These are phyloP conservation scores for Cicer judaicum DNA, from an alignment of 306 rosid species.

Conservation along the genomic window DNA sequence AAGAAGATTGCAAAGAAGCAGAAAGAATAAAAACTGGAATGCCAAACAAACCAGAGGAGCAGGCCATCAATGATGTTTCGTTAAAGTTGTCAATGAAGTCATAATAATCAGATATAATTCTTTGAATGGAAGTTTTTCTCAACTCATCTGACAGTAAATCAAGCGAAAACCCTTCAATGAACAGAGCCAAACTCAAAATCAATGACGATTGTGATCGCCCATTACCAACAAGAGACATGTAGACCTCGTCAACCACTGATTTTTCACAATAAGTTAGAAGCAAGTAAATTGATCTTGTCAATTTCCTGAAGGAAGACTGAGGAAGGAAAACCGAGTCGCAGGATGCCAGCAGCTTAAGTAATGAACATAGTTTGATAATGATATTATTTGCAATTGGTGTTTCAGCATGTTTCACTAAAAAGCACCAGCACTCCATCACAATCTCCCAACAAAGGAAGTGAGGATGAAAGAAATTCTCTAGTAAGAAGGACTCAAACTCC, in stretches of 20 bases:
- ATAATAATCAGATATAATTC: conserved; percentile 62
- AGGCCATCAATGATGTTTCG: conserved; percentile 53
- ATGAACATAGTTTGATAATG: conserved; percentile 59
- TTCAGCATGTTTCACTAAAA: conserved; percentile 75
- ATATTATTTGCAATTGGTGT: conserved; percentile 56
- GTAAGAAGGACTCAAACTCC: conserved; percentile 72
- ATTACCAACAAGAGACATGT: conserved; percentile 58
- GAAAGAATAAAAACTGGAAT: conserved; percentile 76
- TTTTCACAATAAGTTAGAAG: conserved; percentile 66
- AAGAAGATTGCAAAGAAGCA: conserved; percentile 68
- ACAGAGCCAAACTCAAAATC: conserved; percentile 62
- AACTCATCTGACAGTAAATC: conserved; percentile 67
- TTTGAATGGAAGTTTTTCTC: conserved; percentile 58
- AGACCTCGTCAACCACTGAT: conserved; percentile 63
- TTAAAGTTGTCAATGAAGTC: conserved; percentile 65
- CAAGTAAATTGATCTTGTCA: conserved; percentile 76
- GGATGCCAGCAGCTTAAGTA: conserved; percentile 71
- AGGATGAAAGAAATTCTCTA: conserved; percentile 86
- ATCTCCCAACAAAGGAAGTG: conserved; percentile 90
- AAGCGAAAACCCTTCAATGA: conserved; percentile 81
- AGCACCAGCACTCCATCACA: conserved; percentile 94
- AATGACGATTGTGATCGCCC: conserved; percentile 58
- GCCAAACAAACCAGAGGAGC: conserved; percentile 55
- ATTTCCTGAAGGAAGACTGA: conserved; percentile 68
- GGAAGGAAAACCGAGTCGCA: conserved; percentile 64